Evolutionary conservation across 305 asterid species (phyloP).

Genomic region (Solanum hybrid): DNA sequence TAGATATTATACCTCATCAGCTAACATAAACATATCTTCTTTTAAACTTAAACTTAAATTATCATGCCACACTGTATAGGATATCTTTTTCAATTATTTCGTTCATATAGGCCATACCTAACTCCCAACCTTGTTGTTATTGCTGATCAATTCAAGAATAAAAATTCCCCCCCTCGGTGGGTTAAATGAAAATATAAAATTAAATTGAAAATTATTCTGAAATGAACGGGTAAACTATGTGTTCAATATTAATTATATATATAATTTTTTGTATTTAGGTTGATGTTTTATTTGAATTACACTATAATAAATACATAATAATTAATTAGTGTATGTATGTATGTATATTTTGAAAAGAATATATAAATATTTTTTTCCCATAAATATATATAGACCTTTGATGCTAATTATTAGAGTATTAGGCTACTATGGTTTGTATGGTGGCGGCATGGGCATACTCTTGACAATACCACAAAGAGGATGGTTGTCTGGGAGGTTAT

Average conservation of each 20-base stretch:
- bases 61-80: neutral
- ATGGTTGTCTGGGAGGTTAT: conserved; percentile 25
- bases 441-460: conserved; percentile 26
- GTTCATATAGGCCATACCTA: neutral
- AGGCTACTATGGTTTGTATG: conserved; percentile 10
- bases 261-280: neutral
- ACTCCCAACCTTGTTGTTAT: neutral
- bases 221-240: neutral
- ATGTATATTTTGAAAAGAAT: neutral
- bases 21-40: neutral
- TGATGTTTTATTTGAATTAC: neutral
- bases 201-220: neutral
- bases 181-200: neutral
- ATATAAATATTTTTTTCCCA: neutral
- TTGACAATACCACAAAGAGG: conserved; percentile 29
- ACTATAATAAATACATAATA: too few species aligned
- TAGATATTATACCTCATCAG: neutral
- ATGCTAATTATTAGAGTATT: neutral
- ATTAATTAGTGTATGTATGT: too few species aligned
- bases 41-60: too few species aligned
- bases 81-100: too few species aligned
- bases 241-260: neutral
- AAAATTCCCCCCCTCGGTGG: neutral
- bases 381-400: neutral
- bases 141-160: neutral